These are phyloP conservation scores for Phytopythium kandeliae DNA, from an alignment of 352 stramenopile species.

Conservation along the genomic window DNA sequence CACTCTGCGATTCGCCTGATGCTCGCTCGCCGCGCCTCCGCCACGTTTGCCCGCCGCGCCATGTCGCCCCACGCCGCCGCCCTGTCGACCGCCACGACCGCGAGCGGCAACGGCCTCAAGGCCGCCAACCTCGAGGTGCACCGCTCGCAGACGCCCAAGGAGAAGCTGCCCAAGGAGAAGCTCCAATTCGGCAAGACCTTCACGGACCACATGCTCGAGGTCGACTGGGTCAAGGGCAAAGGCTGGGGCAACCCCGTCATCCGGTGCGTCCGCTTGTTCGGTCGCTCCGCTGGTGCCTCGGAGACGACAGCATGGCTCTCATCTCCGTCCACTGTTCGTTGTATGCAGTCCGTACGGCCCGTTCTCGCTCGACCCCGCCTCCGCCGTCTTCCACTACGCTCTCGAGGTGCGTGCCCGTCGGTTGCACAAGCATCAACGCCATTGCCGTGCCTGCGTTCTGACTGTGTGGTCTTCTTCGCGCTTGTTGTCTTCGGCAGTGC, in stretches of 20 bases:
- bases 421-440: no score
- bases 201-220: slow-evolving; percentile 96
- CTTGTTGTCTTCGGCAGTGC: slow-evolving; percentile 41
- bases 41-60: not conserved
- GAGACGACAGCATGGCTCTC: not conserved
- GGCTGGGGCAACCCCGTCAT: slow-evolving; percentile 90
- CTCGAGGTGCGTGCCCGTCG: slow-evolving; percentile 37
- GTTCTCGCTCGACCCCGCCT: slow-evolving; percentile 90
- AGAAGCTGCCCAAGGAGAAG: slow-evolving; percentile 78
- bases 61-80: slow-evolving; percentile 3
- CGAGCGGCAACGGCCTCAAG: slow-evolving; percentile 2
- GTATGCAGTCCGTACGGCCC: slow-evolving; percentile 78
- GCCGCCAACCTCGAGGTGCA: slow-evolving; percentile 40
- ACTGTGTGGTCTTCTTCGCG: not conserved
- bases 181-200: slow-evolving; percentile 95
- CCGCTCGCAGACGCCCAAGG: slow-evolving; percentile 33
- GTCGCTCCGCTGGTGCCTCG: not conserved
- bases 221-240: slow-evolving; percentile 84
- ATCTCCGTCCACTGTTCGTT: not conserved
- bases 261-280: slow-evolving; percentile 16
- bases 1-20: slow-evolving; percentile 5
- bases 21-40: slow-evolving; percentile 4
- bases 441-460: no score
- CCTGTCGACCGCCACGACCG: slow-evolving; percentile 1
- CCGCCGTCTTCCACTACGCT: slow-evolving; percentile 93